phyloP scores from a whole-genome alignment of 805 yeast genomes.

The Ogataea pignaliae region DNA sequence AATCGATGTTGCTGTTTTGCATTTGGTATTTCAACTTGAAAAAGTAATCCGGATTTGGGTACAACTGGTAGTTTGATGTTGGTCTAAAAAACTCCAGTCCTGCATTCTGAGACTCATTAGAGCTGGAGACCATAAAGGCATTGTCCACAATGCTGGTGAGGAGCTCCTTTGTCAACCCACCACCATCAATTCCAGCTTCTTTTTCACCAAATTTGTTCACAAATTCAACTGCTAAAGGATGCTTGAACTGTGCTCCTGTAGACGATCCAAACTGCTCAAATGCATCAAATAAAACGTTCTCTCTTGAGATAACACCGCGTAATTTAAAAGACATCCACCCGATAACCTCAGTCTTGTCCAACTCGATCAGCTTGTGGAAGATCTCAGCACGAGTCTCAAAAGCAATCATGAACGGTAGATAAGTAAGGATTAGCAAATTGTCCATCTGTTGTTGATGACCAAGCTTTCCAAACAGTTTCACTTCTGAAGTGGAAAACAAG shows the following conservation, averaged over 20 bases:
- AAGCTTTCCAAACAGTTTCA: conserved; percentile 11
- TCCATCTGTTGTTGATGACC: conserved; percentile 16
- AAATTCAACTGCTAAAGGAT: conserved; percentile 60
- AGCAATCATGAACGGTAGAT: conserved; percentile 75
- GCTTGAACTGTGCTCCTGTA: conserved; percentile 52
- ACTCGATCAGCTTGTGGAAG: conserved; percentile 57
- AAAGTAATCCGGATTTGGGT: conserved; percentile 59
- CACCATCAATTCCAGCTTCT: conserved; percentile 95
- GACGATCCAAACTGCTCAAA: conserved; percentile 49
- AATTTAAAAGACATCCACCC: conserved; percentile 23
- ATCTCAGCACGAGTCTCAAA: conserved; percentile 70
- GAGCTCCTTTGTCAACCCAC: conserved; percentile 91
- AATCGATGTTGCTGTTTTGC: conserved; percentile 22
- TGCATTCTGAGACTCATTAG: conserved; percentile 19
- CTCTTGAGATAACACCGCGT: conserved; percentile 62
- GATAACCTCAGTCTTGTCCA: conserved; percentile 38
- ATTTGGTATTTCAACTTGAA: conserved; percentile 24
- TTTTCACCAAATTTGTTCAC: conserved; percentile 60
- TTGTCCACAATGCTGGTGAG: conserved; percentile 67
- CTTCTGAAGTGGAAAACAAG: conserved; percentile 5
- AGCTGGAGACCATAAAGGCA: conserved; percentile 48
- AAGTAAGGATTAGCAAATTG: conserved; percentile 50
- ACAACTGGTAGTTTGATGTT: conserved; percentile 54
- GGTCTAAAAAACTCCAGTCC: conserved; percentile 36
- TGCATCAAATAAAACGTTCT: conserved; percentile 70